phyloP scores from a whole-genome alignment of 768 basidiomycete genomes.

The Pisolithus marmoratus region DNA sequence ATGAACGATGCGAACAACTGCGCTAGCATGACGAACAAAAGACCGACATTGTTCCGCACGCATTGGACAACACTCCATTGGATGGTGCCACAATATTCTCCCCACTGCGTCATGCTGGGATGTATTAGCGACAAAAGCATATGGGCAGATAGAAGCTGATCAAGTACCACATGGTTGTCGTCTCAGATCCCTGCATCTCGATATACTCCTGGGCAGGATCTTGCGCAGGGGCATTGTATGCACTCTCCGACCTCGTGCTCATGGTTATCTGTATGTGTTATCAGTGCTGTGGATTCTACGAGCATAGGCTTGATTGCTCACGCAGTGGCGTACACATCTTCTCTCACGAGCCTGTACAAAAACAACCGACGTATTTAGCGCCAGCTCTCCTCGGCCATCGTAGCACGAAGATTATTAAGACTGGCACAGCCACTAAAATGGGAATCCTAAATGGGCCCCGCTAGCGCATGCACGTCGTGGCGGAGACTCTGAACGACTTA shows the following conservation, averaged over 20 bases:
- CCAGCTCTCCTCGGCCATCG: too few species aligned
- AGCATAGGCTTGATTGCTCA: too few species aligned
- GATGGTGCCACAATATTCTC: not conserved
- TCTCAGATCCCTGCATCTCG: not conserved
- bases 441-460: too few species aligned
- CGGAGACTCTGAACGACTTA: too few species aligned
- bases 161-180: not conserved
- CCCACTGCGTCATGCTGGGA: not conserved
- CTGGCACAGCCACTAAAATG: too few species aligned
- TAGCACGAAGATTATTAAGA: too few species aligned
- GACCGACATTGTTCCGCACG: constrained; percentile 43
- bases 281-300: too few species aligned
- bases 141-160: not conserved
- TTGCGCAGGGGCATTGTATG: not conserved
- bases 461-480: too few species aligned
- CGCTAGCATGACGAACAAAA: constrained; percentile 51
- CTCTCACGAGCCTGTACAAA: too few species aligned
- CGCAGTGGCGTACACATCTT: too few species aligned
- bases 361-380: too few species aligned
- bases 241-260: not conserved
- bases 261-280: too few species aligned
- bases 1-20: constrained; percentile 59
- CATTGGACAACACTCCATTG: not conserved
- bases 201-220: not conserved
- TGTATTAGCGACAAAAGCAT: not conserved